Evolutionary conservation across 768 basidiomycete species (phyloP), one percentile per base, ranked within the genome.

Genomic region (Lactarius psammicola): DNA sequence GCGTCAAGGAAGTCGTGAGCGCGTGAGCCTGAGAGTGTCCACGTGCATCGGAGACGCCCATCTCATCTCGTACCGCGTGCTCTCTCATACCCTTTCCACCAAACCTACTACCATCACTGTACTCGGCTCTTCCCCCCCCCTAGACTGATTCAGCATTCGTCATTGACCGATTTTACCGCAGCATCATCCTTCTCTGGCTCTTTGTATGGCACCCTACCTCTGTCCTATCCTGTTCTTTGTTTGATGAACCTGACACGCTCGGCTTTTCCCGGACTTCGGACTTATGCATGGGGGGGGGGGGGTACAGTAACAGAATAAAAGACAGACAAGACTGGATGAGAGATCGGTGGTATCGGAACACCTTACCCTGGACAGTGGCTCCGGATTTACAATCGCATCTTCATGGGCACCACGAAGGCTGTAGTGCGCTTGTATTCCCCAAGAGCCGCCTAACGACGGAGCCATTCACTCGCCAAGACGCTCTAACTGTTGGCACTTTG

Each of bases 401-500:
- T 31, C 11, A 4, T 23, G 13, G 49, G 49, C 13, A 51, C 46
- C 6, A 11, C 11, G 2, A 34, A 7, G 8, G 23, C 44, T n/a
- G 28, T 44, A 28, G 13, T 33, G 18, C 23, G 28, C 17, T 38
- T 36, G 26, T 56, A 40, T n/a, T 11, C 20, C 20, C 20, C 20
- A 9, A n/a, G n/a, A n/a, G 20, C 18, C 23, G 42, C 54, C 17
- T 15, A 31, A 33, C 23, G 4, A 33, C n/a, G 33, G 18, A 10
- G n/a, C n/a, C n/a, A n/a, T n/a, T 63, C 33, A 13, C 4, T 23
- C n/a, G 0, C 7, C 11, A 30, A 31, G 51, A 63, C 61, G 66
- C 66, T 30, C 57, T 23, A 4, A 17, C 34, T 63, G 57, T 67
- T 33, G 57, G 61, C 42, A 28, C 5, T 59, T 28, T 46, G 55